Evolutionary conservation across 352 stramenopile genomes (phyloP).

Genomic region (Pythium plurisporium): DNA sequence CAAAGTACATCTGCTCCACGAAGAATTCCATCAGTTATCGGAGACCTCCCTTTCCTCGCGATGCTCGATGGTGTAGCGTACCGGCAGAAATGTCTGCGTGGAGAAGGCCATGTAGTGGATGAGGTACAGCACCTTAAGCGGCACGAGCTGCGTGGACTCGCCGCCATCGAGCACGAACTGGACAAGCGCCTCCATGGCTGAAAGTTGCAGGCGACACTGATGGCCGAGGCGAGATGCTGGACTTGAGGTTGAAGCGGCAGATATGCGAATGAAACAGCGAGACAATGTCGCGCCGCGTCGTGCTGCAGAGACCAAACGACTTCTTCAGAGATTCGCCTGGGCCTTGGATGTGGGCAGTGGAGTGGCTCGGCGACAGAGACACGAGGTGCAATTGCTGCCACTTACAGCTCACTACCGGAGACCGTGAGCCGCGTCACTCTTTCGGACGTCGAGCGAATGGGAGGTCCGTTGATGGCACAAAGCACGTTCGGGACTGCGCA

Average conservation of each 20-base stretch:
- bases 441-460: background rate
- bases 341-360: too few relatives aligned
- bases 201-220: too few relatives aligned
- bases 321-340: too few relatives aligned
- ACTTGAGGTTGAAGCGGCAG: constrained; percentile 1
- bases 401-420: constrained; percentile 7
- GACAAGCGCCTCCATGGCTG: constrained; percentile 2
- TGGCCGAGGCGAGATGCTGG: background rate
- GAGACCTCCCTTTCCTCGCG: background rate
- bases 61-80: constrained; percentile 5
- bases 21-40: background rate
- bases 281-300: background rate
- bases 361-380: constrained; percentile 14
- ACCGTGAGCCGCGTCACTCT: constrained; percentile 10
- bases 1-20: constrained; percentile 47
- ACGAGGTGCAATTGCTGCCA: background rate
- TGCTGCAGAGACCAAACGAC: background rate
- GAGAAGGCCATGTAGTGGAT: constrained; percentile 68
- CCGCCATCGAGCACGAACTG: constrained; percentile 57
- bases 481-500: background rate
- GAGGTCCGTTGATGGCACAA: background rate
- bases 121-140: constrained; percentile 70
- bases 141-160: constrained; percentile 52
- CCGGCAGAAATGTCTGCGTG: constrained; percentile 60
- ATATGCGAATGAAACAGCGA: constrained; percentile 9